A percentile compares a stretch with the other conserved stretches of the same genome.
Conservation (phyloP, 2,329 filamentous ascomycete genomes). For the Emergomyces orientalis region DNA sequence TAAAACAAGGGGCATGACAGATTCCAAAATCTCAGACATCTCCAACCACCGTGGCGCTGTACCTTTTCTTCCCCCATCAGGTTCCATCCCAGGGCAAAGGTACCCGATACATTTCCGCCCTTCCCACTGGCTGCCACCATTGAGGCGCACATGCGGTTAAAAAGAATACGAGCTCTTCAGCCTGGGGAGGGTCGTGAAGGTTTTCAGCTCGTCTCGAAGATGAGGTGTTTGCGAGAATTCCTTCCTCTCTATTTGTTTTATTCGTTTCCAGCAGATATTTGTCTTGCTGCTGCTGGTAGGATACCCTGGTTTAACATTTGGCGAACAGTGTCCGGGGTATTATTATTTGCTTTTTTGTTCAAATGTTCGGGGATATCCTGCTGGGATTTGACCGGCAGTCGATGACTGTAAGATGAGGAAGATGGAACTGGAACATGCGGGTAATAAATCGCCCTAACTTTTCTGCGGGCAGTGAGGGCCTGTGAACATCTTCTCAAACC, state of each 20-base stretch:
- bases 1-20: not conserved
- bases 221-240: not conserved
- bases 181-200: not conserved
- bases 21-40: constrained; percentile 2
- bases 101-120: not conserved
- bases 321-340: not conserved
- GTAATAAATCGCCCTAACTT: not conserved
- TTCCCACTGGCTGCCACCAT: not conserved
- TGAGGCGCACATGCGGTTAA: not conserved
- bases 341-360: not conserved
- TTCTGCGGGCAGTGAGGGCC: not conserved
- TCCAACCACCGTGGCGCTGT: not conserved
- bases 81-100: not conserved
- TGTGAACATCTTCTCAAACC: not conserved
- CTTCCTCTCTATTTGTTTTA: not conserved
- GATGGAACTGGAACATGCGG: too few species aligned
- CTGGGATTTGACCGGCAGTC: not conserved
- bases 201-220: constrained; percentile 1
- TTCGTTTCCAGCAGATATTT: too few species aligned
- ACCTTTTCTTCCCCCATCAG: not conserved
- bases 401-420: not conserved
- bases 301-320: not conserved
- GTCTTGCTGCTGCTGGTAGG: not conserved
- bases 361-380: too few species aligned
- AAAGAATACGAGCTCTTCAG: not conserved